Evolutionary conservation across 768 basidiomycete species (phyloP), one percentile per base, ranked within the genome.

Genomic region (Mycena alexandri): DNA sequence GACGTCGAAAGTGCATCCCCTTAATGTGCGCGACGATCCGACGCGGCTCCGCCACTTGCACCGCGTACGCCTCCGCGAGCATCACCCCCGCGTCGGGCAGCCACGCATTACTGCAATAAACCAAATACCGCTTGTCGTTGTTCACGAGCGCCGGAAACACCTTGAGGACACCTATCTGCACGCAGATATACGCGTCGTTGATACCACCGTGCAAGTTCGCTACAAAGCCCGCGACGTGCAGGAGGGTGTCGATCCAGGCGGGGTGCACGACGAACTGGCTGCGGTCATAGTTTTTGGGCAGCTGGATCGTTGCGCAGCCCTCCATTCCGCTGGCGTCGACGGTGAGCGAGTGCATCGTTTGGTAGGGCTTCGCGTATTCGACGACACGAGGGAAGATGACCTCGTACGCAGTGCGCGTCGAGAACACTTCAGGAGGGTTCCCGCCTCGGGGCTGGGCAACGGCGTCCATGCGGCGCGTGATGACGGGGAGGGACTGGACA

Each of bases 211-310:
- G 84, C 72, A 87, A 74, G 75, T 93, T 93, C 25, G 87, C 84
- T 38, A 92, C 78, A 76, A 93, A 91, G 4, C 92, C 92, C 0
- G 91, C 87, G 42, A 86, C 83, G 64, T 93, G 92, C 34, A 92
- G 78, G 34, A 93, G 79, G 0, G 89, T 87, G 68, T 93, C 92
- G 63, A 86, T 79, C 76, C 92, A 91, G 25, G 90, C 74, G 7
- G 88, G 86, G 66, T 89, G 84, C 4, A 80, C 77, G 12, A 81
- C 78, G 66, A 83, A 86, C 14, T 75, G 69, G 29, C 79, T 75
- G 19, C 71, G 68, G 24, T 79, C 65, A 48, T 80, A 68, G 11
- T 72, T 70, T 4, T 67, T 42, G 1, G 85, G 83, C 16, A 90
- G 77, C 29, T 77, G 72, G 25, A 91, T 75, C 0, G 77, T 75